phyloP scores from a whole-genome alignment of 2,329 filamentous ascomycete genomes.

The Aspergillus fructus region DNA sequence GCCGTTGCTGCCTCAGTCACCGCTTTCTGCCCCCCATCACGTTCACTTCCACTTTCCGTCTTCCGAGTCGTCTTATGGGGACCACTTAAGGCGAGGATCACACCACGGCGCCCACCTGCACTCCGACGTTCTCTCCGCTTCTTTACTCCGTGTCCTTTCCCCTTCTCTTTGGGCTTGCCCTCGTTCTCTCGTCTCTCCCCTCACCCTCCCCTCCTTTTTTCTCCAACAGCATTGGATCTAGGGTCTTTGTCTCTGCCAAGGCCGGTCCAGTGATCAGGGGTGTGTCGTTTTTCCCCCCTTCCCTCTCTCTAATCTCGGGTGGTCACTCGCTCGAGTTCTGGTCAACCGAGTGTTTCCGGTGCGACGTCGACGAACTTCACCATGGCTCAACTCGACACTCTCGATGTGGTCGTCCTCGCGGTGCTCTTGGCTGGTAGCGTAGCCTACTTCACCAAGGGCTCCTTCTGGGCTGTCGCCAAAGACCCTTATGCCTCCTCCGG shows the following conservation, averaged over 20 bases:
- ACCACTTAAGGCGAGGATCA: conserved; percentile 14
- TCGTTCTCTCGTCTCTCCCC: conserved; percentile 4
- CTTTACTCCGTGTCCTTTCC: conserved; percentile 9
- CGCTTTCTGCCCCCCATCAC: not conserved
- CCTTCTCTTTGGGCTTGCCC: not conserved
- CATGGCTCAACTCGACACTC: conserved; percentile 94
- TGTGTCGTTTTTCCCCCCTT: conserved; percentile 1
- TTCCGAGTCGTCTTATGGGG: conserved; percentile 17
- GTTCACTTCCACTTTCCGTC: conserved; percentile 16
- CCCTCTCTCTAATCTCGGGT: conserved; percentile 6
- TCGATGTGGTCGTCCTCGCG: conserved; percentile 90
- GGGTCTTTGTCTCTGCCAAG: conserved; percentile 3
- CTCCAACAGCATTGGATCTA: not conserved
- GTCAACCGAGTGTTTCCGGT: not conserved
- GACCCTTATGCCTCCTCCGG: conserved; percentile 82
- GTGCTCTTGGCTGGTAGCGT: conserved; percentile 80
- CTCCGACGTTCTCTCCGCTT: conserved; percentile 13
- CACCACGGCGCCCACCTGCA: conserved; percentile 17
- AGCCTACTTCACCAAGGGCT: conserved; percentile 98
- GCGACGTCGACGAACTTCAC: conserved; percentile 10
- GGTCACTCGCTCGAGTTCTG: not conserved
- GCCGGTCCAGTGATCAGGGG: conserved; percentile 12
- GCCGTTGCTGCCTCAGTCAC: conserved; percentile 5
- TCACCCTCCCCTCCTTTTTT: conserved; percentile 6
- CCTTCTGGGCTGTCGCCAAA: conserved; percentile 76